Evolutionary conservation across 306 rosid species (phyloP).

Genomic region (Fagus crenata): DNA sequence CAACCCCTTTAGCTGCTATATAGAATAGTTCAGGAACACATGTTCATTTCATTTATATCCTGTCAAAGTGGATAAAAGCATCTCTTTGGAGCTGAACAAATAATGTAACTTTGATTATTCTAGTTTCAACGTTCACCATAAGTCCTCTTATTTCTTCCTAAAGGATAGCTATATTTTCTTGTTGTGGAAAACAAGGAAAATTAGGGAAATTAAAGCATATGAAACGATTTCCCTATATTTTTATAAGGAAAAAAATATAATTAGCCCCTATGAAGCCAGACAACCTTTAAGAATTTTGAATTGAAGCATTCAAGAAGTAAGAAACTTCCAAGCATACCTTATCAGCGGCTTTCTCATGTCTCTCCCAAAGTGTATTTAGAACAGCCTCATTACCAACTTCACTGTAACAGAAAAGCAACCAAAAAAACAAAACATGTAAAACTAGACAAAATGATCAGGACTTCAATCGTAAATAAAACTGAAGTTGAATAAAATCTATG

Average conservation of each 20-base stretch:
- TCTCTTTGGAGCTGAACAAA: background rate
- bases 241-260: conserved; percentile 14
- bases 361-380: conserved; percentile 83
- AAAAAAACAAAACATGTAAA: conserved; percentile 27
- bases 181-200: background rate
- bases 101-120: background rate
- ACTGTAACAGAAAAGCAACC: conserved; percentile 39
- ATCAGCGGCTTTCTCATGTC: conserved; percentile 65
- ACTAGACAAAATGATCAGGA: conserved; percentile 8
- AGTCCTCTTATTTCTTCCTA: background rate
- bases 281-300: conserved; percentile 28
- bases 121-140: background rate
- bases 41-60: background rate
- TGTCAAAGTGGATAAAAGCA: background rate
- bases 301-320: background rate
- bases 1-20: background rate
- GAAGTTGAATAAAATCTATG: background rate
- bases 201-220: background rate
- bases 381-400: conserved; percentile 90
- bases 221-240: conserved; percentile 10
- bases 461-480: background rate
- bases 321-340: conserved; percentile 61
- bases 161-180: background rate
- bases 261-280: conserved; percentile 24
- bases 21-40: background rate